phyloP scores from a whole-genome alignment of 257 asterid genomes.

The Gardenia jasminoides region DNA sequence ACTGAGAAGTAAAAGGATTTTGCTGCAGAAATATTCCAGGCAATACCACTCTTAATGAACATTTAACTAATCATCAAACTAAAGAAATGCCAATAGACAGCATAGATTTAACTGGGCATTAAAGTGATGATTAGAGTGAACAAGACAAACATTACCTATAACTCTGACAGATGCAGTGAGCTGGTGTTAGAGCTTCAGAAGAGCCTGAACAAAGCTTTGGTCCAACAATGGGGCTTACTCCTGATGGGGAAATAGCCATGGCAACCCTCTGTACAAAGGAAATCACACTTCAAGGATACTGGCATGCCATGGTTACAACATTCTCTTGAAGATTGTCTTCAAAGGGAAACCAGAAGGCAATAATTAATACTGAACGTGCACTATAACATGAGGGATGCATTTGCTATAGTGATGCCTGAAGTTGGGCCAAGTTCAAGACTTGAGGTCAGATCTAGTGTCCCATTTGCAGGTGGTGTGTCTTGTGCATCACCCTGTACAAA shows the following conservation, averaged over 20 bases:
- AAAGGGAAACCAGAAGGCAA: conserved; percentile 93
- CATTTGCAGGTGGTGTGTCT: conserved; percentile 43
- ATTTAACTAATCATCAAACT: not conserved
- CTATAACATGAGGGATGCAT: conserved; percentile 36
- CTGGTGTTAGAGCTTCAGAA: conserved; percentile 89
- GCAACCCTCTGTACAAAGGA: conserved; percentile 96
- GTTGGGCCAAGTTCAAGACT: conserved; percentile 71
- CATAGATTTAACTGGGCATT: too few species aligned
- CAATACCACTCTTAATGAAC: not conserved
- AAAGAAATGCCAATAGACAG: too few species aligned
- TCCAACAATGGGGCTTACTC: conserved; percentile 49
- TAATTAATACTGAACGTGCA: conserved; percentile 75
- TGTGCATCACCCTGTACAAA: conserved; percentile 41
- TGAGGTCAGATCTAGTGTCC: conserved; percentile 79
- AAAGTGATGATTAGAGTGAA: not conserved
- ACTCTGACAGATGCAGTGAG: conserved; percentile 97
- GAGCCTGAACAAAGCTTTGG: conserved; percentile 68
- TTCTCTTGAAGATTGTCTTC: conserved; percentile 82
- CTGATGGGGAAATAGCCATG: conserved; percentile 83
- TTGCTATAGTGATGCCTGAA: conserved; percentile 32
- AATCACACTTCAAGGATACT: conserved; percentile 87
- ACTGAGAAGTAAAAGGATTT: not conserved
- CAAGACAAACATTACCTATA: conserved; percentile 43
- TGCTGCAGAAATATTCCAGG: not conserved
- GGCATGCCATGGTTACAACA: conserved; percentile 87